Evolutionary conservation across 2,329 filamentous ascomycete species (phyloP).

Genomic region (Fusarium napiforme): DNA sequence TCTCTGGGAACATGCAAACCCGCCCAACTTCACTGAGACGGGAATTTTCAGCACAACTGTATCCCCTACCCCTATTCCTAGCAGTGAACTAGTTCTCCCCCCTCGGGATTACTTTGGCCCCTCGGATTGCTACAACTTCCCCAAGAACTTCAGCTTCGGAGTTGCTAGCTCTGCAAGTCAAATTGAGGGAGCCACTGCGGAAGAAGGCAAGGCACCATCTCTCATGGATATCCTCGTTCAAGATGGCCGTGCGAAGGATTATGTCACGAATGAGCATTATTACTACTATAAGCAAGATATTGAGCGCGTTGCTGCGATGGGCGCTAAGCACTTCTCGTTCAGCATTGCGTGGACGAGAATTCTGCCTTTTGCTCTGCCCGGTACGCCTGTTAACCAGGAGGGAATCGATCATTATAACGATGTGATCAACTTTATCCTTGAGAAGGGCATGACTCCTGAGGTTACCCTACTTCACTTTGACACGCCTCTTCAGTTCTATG

Average conservation of each 20-base stretch:
- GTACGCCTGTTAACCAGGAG: slow-evolving; percentile 62
- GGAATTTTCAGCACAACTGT: slow-evolving; percentile 59
- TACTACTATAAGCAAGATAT: slow-evolving; percentile 68
- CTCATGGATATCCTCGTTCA: slow-evolving; percentile 55
- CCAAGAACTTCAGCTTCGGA: slow-evolving; percentile 59
- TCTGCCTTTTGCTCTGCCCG: slow-evolving; percentile 61
- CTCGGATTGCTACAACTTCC: slow-evolving; percentile 61
- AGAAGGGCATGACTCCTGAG: slow-evolving; percentile 60
- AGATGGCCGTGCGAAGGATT: slow-evolving; percentile 43
- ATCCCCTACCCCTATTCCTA: slow-evolving; percentile 64
- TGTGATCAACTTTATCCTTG: slow-evolving; percentile 60
- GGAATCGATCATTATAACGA: slow-evolving; percentile 65
- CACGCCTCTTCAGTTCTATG: slow-evolving; percentile 56
- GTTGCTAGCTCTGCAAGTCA: slow-evolving; percentile 60
- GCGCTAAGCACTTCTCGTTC: slow-evolving; percentile 63
- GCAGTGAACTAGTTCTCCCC: slow-evolving; percentile 64
- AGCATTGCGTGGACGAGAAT: slow-evolving; percentile 64
- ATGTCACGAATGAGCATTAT: slow-evolving; percentile 62
- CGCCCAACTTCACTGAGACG: slow-evolving; percentile 49
- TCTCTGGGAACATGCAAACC: slow-evolving; percentile 49
- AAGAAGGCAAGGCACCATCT: slow-evolving; percentile 56
- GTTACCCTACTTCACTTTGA: slow-evolving; percentile 64
- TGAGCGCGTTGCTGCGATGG: slow-evolving; percentile 62
- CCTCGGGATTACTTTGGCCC: slow-evolving; percentile 62
- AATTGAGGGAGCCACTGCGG: slow-evolving; percentile 58